These are phyloP conservation scores for Leishmania lainsoni DNA, from an alignment of 208 protist species.

Conservation along the genomic window DNA sequence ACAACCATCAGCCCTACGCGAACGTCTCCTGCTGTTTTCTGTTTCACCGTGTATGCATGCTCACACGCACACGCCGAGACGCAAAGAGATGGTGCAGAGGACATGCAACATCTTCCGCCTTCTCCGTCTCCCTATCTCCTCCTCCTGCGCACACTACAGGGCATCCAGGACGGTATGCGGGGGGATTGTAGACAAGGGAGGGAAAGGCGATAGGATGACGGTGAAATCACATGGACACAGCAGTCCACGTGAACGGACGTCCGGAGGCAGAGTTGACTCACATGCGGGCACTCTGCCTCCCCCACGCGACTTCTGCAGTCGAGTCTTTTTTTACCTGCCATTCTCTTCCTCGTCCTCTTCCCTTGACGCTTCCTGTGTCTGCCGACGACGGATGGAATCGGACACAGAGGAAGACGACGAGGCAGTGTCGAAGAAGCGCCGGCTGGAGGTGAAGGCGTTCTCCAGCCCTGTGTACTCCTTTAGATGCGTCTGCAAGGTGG, in stretches of 20 bases:
- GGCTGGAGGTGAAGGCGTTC: constrained; percentile 71
- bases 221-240: background rate
- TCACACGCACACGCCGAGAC: background rate
- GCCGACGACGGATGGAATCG: background rate
- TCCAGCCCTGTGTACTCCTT: constrained; percentile 64
- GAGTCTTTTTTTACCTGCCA: background rate
- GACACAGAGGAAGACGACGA: background rate
- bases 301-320: background rate
- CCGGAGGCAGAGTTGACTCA: background rate
- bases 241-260: background rate
- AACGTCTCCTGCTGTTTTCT: background rate
- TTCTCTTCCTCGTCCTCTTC: background rate
- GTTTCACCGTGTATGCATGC: background rate
- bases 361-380: background rate
- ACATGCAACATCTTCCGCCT: background rate
- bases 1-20: background rate
- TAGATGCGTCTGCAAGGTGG: constrained; percentile 57
- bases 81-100: background rate
- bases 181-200: background rate
- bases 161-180: background rate
- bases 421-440: constrained; percentile 52
- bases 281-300: background rate
- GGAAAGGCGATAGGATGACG: background rate
- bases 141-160: background rate
- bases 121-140: background rate